Evolutionary conservation across 495 filamentous ascomycete genomes (phyloP).

Genomic region (Peziza echinospora): DNA sequence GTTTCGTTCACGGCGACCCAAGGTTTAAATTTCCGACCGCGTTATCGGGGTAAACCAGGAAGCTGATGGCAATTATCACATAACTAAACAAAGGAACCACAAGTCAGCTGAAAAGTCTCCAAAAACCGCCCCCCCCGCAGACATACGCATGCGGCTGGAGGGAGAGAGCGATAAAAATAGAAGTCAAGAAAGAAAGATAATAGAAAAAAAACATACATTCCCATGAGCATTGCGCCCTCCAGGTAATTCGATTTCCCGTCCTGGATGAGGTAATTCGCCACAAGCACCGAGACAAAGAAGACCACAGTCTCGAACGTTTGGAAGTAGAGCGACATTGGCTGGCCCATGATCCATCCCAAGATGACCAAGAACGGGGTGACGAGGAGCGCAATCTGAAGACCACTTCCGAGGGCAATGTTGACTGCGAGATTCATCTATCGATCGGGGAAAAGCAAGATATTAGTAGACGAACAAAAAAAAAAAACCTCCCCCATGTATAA

Average conservation of each 20-base stretch:
- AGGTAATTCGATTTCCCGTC: slow-evolving; percentile 93
- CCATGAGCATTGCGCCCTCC: slow-evolving; percentile 74
- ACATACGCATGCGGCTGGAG: too few species aligned
- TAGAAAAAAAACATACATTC: slow-evolving; percentile 32
- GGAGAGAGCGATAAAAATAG: not conserved
- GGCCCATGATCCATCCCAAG: slow-evolving; percentile 67
- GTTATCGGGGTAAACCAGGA: slow-evolving; percentile 69
- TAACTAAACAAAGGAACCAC: slow-evolving; percentile 42
- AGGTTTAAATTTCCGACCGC: not conserved
- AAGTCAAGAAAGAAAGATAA: not conserved
- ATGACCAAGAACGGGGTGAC: slow-evolving; percentile 83
- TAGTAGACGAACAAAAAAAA: too few species aligned
- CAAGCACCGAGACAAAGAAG: slow-evolving; percentile 70
- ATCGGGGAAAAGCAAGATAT: not conserved
- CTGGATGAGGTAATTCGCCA: slow-evolving; percentile 80
- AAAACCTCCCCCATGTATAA: too few species aligned
- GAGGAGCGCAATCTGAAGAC: slow-evolving; percentile 83
- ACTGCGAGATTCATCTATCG: slow-evolving; percentile 75
- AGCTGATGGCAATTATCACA: slow-evolving; percentile 68
- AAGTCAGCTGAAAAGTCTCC: too few species aligned
- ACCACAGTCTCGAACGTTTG: slow-evolving; percentile 85
- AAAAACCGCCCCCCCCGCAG: too few species aligned
- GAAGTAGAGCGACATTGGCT: slow-evolving; percentile 80
- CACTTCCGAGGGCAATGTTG: slow-evolving; percentile 78
- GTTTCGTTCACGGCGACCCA: not conserved